These are phyloP conservation scores for Coprinellus micaceus DNA, from an alignment of 768 basidiomycete species.

Conservation along the genomic window DNA sequence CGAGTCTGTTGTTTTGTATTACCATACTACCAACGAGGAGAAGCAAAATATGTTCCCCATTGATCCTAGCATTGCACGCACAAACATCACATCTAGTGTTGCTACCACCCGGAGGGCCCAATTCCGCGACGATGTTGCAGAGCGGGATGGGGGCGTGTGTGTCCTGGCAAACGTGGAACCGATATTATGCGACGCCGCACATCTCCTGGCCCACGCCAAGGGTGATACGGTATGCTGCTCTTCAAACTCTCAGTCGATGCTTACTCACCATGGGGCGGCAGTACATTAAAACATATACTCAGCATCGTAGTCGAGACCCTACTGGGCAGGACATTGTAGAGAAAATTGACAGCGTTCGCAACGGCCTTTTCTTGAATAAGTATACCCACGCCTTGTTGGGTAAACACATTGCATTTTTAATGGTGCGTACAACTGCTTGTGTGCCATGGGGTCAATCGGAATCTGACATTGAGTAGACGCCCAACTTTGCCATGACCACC, in stretches of 20 bases:
- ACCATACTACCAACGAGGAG: conserved; percentile 16
- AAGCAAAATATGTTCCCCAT: conserved; percentile 17
- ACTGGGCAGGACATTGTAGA: conserved; percentile 10
- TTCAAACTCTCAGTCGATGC: conserved; percentile 3
- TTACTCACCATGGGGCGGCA: conserved; percentile 11
- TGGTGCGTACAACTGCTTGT: conserved; percentile 13
- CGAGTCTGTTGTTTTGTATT: conserved; percentile 14
- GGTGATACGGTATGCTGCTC: conserved; percentile 15
- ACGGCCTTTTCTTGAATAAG: conserved; percentile 16
- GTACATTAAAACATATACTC: conserved; percentile 17
- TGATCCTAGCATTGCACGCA: conserved; percentile 13
- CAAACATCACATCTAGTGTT: conserved; percentile 14
- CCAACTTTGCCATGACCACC: conserved; percentile 16
- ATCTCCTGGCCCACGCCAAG: conserved; percentile 18
- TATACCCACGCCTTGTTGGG: conserved; percentile 10
- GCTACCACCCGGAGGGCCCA: conserved; percentile 10
- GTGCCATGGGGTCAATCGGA: neutral
- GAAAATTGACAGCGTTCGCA: conserved; percentile 15
- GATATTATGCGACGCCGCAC: conserved; percentile 14
- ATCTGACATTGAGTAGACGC: conserved; percentile 11
- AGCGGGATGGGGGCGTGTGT: conserved; percentile 15
- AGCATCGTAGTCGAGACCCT: conserved; percentile 12
- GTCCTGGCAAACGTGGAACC: conserved; percentile 8
- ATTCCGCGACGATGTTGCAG: conserved; percentile 11
- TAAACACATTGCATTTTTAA: conserved; percentile 15